Evolutionary conservation across 2,329 filamentous ascomycete genomes (phyloP).

Genomic region (Paecilomyces sp.): DNA sequence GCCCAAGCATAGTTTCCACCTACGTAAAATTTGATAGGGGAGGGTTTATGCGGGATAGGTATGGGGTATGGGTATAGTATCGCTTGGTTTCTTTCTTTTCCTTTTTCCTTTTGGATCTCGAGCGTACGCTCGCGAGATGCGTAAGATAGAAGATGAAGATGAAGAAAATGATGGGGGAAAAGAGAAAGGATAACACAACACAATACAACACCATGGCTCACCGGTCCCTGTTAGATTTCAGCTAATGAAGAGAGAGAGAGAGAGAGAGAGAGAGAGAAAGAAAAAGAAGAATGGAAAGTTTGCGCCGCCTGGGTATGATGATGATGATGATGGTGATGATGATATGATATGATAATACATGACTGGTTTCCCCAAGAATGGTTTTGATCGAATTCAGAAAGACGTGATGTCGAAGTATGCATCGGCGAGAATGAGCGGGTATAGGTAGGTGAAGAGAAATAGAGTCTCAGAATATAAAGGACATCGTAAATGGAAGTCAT

Average conservation of each 20-base stretch:
- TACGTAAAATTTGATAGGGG: not conserved
- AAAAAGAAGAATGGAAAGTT: not conserved
- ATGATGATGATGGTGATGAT: constrained; percentile 1
- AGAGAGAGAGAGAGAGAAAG: not conserved
- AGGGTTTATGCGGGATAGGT: too few relatives aligned
- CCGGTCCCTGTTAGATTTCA: not conserved
- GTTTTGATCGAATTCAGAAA: not conserved
- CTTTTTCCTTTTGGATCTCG: too few relatives aligned
- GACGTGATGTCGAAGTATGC: too few relatives aligned
- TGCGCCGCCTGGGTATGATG: not conserved
- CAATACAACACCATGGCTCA: too few relatives aligned
- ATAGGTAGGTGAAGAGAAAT: not conserved
- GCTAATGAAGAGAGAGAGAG: not conserved
- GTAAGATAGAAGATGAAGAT: not conserved
- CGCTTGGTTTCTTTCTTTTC: not conserved
- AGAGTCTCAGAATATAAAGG: not conserved
- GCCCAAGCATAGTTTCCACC: not conserved
- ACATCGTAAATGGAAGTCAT: not conserved
- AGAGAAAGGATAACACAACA: not conserved
- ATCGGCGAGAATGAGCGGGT: not conserved
- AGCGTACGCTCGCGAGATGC: not conserved
- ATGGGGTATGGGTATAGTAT: not conserved
- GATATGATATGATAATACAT: constrained; percentile 1
- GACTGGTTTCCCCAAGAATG: not conserved
- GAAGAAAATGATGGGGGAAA: not conserved